Conservation (phyloP, 2,329 filamentous ascomycete genomes). For the Verticillium isaacii region DNA sequence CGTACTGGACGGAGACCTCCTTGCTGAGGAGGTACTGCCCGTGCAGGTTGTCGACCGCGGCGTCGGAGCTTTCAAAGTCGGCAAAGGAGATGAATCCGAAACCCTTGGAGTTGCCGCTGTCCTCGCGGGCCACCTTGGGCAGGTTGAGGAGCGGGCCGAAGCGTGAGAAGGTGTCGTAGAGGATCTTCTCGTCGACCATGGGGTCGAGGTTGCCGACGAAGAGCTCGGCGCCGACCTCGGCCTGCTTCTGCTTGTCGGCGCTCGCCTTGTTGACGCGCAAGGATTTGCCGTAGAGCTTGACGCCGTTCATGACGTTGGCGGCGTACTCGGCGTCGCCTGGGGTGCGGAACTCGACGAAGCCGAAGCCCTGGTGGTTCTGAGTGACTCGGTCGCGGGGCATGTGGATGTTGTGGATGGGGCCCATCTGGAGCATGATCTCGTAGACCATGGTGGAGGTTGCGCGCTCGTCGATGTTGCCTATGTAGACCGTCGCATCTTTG, state of each 20-base stretch:
- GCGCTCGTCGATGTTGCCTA: slow-evolving; percentile 97
- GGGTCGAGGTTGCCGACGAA: slow-evolving; percentile 94
- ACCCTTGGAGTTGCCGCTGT: slow-evolving; percentile 83
- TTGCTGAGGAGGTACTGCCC: slow-evolving; percentile 97
- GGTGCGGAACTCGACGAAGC: slow-evolving; percentile 96
- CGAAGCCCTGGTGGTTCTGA: slow-evolving; percentile 94
- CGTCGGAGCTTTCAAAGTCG: slow-evolving; percentile 90
- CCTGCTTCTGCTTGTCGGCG: slow-evolving; percentile 89
- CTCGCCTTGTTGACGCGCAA: slow-evolving; percentile 91
- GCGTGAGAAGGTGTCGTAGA: slow-evolving; percentile 89
- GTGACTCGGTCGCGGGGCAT: slow-evolving; percentile 97
- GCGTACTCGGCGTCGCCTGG: slow-evolving; percentile 97
- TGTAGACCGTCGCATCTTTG: slow-evolving; percentile 96
- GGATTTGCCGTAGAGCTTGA: slow-evolving; percentile 88
- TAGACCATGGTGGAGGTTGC: slow-evolving; percentile 86
- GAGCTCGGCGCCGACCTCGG: slow-evolving; percentile 92
- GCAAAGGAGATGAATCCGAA: slow-evolving; percentile 94
- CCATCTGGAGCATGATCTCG: slow-evolving; percentile 97
- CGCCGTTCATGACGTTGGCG: slow-evolving; percentile 92
- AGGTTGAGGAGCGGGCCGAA: slow-evolving; percentile 82
- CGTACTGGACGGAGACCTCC: slow-evolving; percentile 93
- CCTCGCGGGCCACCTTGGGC: slow-evolving; percentile 90
- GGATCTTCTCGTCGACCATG: slow-evolving; percentile 90
- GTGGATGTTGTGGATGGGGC: slow-evolving; percentile 96
- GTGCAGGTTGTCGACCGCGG: slow-evolving; percentile 88